Percentiles rank a stretch among this genome's conserved stretches.
Evolutionary conservation across 345 rosid genomes (phyloP).

Genomic region (Rhizophora mangle): DNA sequence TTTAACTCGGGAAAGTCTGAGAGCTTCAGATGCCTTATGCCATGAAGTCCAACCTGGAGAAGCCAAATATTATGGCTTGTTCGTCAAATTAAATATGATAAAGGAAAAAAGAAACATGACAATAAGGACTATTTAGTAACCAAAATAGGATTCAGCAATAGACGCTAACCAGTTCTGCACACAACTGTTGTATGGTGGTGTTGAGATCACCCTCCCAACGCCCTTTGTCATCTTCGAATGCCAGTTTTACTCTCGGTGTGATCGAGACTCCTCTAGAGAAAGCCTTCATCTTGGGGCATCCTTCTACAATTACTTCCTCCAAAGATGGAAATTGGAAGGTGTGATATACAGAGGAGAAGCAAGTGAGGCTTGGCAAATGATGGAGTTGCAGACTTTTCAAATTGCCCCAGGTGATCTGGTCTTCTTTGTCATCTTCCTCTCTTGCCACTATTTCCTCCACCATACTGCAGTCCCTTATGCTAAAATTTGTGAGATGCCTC

Average conservation of each 20-base stretch:
- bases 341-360: neutral
- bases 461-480: too few species aligned
- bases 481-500: too few species aligned
- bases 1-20: too few species aligned
- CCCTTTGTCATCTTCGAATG: too few species aligned
- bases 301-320: neutral
- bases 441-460: neutral
- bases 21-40: too few species aligned
- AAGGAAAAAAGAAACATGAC: too few species aligned
- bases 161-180: neutral
- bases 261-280: neutral
- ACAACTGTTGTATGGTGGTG: neutral
- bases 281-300: slow-evolving; percentile 1
- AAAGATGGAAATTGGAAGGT: slow-evolving; percentile 5
- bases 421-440: slow-evolving; percentile 4
- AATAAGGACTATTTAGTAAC: too few species aligned
- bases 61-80: too few species aligned
- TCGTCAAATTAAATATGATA: too few species aligned
- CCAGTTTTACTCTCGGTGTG: neutral
- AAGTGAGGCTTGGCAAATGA: neutral
- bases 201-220: neutral
- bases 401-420: too few species aligned
- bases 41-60: neutral
- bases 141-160: too few species aligned
- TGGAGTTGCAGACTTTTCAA: too few species aligned